Evolutionary conservation across 176 grass and related monocot genomes (phyloP), one percentile per base, ranked within the genome.

Genomic region (Neostapfia colusana): DNA sequence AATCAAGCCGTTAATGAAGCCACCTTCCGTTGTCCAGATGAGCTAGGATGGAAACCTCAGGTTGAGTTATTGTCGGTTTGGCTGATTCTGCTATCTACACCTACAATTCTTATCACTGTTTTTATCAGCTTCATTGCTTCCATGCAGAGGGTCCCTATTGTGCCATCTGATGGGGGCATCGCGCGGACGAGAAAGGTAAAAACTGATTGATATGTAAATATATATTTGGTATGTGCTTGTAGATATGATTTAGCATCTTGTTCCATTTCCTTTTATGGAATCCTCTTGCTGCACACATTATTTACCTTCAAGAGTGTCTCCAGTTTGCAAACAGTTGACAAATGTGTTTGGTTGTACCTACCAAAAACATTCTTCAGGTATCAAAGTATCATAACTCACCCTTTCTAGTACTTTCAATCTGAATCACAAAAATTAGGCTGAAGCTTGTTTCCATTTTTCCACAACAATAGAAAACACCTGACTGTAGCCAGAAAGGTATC

Each of bases 11-110:
- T 92, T 58, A 98, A 98, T 68, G 95, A 98, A 72, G 95, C 95
- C 38, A 98, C 95, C 67, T 98, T 98, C 75, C 87, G 95, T 24
- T 98, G 91, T 43, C 91, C 91, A 48, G 95, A 98, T 98, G 95
- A 98, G 80, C 86, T 94, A 85, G 95, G 95, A 67, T 98, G 95
- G 95, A 98, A 98, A 74, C 95, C 95, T 74, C 95, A 98, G 91
- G 95, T 93, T 67, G 54, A 0, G 45, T 11, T 79, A 3, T 82
- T 81, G 48, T 74, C 24, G 26, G 48, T 83, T 44, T 80, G 16
- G 48, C 20, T 72, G 5, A 37, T 63, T 45, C 70, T 46, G 10
- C 78, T 68, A 21, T 54, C 44, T 41, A 49, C 2, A 38, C 17
- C 41, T 46, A 48, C 23, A 78, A 42, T 51, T 43, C 15, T 59